phyloP scores from a whole-genome alignment of 208 protist species.

The Entamoeba histolytica region DNA sequence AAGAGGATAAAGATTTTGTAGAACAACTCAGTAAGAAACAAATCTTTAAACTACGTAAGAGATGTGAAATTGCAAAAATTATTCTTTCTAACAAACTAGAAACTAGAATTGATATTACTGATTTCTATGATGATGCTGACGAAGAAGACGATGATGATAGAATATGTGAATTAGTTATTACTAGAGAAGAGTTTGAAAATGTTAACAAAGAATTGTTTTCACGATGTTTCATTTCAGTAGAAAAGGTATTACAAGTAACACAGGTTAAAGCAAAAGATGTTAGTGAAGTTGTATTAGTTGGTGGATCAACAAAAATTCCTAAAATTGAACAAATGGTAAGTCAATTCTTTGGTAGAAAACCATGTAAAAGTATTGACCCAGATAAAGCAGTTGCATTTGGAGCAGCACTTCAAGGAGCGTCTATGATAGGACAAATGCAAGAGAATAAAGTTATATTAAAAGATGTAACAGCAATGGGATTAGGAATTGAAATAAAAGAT shows the following conservation, averaged over 20 bases:
- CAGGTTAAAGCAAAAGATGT: conserved; percentile 54
- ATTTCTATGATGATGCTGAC: conserved; percentile 66
- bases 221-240: conserved; percentile 68
- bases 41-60: neutral
- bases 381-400: conserved; percentile 97
- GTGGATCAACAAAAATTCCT: conserved; percentile 86
- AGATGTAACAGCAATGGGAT: conserved; percentile 41
- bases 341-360: conserved; percentile 63
- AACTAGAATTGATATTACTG: conserved; percentile 74
- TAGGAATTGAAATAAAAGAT: conserved; percentile 36
- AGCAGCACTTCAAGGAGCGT: conserved; percentile 76
- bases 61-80: conserved; percentile 75
- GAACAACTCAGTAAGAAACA: conserved; percentile 21
- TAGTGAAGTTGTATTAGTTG: conserved; percentile 62
- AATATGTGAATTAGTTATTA: conserved; percentile 71
- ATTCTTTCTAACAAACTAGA: conserved; percentile 61
- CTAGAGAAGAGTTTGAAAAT: conserved; percentile 84
- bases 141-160: conserved; percentile 57
- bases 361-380: conserved; percentile 86
- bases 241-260: conserved; percentile 64
- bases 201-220: conserved; percentile 80
- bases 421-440: conserved; percentile 10
- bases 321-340: conserved; percentile 49
- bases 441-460: conserved; percentile 26
- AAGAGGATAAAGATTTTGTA: neutral